phyloP scores from a whole-genome alignment of 768 basidiomycete genomes.

The Ramaria rubella region DNA sequence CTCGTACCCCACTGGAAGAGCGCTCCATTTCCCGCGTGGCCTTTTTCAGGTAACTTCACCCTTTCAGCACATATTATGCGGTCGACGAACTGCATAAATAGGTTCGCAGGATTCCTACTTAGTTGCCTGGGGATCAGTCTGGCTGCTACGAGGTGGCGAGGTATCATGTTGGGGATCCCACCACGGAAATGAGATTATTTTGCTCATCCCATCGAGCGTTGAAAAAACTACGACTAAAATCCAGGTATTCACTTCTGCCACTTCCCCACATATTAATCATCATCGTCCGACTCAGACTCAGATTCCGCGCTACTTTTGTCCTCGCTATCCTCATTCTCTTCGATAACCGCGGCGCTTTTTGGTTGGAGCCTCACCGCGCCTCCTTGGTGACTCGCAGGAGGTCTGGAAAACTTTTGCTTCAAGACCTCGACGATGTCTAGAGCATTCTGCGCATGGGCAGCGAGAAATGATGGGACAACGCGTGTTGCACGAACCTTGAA shows the following conservation, averaged over 20 bases:
- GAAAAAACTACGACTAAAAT: not conserved
- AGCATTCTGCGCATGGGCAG: not conserved
- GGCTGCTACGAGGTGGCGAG: slow-evolving; percentile 63
- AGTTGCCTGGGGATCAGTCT: slow-evolving; percentile 78
- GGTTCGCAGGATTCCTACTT: slow-evolving; percentile 76
- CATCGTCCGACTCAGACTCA: not conserved
- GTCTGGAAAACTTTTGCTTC: not conserved
- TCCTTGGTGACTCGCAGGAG: not conserved
- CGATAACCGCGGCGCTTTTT: slow-evolving; percentile 8
- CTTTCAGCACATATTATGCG: slow-evolving; percentile 1
- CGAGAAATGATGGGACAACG: not conserved
- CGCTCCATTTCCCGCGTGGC: slow-evolving; percentile 78
- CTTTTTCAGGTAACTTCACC: slow-evolving; percentile 62
- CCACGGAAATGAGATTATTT: not conserved
- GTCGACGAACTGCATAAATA: slow-evolving; percentile 21
- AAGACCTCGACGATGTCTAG: slow-evolving; percentile 1
- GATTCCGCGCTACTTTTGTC: not conserved
- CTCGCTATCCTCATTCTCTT: slow-evolving; percentile 1
- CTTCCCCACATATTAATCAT: not conserved
- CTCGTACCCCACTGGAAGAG: slow-evolving; percentile 74
- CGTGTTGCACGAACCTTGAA: slow-evolving; percentile 47
- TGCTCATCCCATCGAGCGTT: not conserved
- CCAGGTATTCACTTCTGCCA: not conserved
- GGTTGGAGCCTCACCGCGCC: not conserved
- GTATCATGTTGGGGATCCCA: slow-evolving; percentile 37